Base-by-base conservation (phyloP, 148 eudicot species). In the Rhododendron griersonianum region DNA sequence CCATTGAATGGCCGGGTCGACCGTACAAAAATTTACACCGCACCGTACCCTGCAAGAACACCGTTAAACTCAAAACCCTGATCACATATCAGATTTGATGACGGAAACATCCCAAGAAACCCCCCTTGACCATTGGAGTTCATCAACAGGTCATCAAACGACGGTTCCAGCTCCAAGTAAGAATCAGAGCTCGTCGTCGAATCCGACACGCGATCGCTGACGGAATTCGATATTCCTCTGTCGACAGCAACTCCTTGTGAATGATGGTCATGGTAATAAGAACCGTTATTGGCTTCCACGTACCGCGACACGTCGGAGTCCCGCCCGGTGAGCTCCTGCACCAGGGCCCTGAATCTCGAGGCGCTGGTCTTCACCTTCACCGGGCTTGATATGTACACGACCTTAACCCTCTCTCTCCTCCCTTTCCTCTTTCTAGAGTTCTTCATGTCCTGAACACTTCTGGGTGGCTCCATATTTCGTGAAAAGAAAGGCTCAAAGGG, bases 351-450 rank as follows among this genome's bases (percentile, higher is more conserved):
- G 51, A 92, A 92, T 71, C 81, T 85, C 0, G 92, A 90, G 25
- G 94, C 94, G 78, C 90, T 81, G 0, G 92, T 88, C 81, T 89
- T 90, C 69, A 92, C 93, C 81, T 89, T 92, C 90, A 92, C 86
- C 0, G 94, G 94, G 83, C 91, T 92, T 5, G 93, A 92, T 86
- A 92, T 92, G 87, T 92, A 91, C 28, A 92, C 93, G 55, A 92
- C 91, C 83, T 92, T 92, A 3, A 91, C 48, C 16, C 53, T 74
- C 39, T 79, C 57, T 41, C 57, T 78, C 33, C 63, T 55, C 59
- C 28, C 81, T 55, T 82, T 78, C 50, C 67, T 50, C 59, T 74
- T 47, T 28, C 57, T 74, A 39, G 61, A 78, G 47, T 47, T 80
- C 79, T 77, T 87, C 84, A 80, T 81, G 15, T 3, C 30, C 9